Evolutionary conservation across 164 flowering plant genomes (phyloP), one percentile per base, ranked within the genome.

Genomic region (Cinnamomum chago): DNA sequence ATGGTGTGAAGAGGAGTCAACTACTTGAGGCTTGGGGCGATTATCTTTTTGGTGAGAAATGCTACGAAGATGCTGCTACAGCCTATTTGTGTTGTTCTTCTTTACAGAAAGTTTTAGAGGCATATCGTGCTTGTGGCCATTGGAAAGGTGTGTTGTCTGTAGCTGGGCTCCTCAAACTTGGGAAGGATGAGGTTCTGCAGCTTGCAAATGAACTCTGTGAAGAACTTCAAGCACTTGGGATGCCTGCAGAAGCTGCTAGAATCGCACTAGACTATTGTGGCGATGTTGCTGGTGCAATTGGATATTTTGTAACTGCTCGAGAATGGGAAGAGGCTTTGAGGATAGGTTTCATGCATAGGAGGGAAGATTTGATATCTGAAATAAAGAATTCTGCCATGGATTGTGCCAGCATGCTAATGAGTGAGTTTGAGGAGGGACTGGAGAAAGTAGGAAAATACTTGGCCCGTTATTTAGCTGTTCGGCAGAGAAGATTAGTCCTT

Each of bases 11-110:
- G 82, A 86, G 83, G 81, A 75, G 18, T 71, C 85, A 86, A 78
- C 85, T 95, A 70, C 88, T 92, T 74, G 99, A 95, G 83, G 92
- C 95, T 23, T 92, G 97, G 99, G 99, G 96, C 25, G 98, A 96
- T 83, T 88, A 93, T 82, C 89, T 91, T 23, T 74, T 70, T 76
- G 79, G 82, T 69, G 84, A 86, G 67, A 91, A 92, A 82, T 83
- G 82, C 81, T 96, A 86, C 77, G 97, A 89, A 80, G 97, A 96
- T 81, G 97, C 99, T 82, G 98, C 98, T 72, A 73, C 86, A 5
- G 81, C 90, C 73, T 96, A 87, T 82, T 76, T 96, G 78, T 86
- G 94, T 75, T 91, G 97, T 79, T 86, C 83, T 22, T 81, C 85
- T 76, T 80, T 90, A 71, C 91, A 89, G 55, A 96, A 96, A 73